phyloP scores from a whole-genome alignment of 192 early-diverging fungal species.

The Backusella circina region DNA sequence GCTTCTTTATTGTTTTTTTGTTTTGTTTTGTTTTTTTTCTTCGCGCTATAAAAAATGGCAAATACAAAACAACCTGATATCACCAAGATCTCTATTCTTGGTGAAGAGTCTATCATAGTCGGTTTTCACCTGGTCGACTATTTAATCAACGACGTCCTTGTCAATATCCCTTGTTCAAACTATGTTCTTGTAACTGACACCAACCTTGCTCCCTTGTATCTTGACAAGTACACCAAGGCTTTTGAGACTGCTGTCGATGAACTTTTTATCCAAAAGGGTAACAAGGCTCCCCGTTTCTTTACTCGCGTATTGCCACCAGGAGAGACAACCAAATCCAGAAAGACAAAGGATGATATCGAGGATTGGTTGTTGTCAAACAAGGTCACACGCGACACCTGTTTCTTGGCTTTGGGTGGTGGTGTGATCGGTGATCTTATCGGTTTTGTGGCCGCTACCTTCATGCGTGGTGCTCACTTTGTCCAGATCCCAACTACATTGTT shows the following conservation, averaged over 20 bases:
- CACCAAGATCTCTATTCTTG: constrained; percentile 80
- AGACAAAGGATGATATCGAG: constrained; percentile 80
- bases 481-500: constrained; percentile 94
- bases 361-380: constrained; percentile 82
- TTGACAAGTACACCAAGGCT: constrained; percentile 45
- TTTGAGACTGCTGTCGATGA: constrained; percentile 4
- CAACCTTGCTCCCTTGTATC: constrained; percentile 75
- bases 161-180: constrained; percentile 73
- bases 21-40: not conserved
- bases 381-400: constrained; percentile 88
- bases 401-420: constrained; percentile 92
- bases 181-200: constrained; percentile 86
- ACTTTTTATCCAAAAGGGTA: constrained; percentile 38
- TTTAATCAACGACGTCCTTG: constrained; percentile 70
- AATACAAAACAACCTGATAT: constrained; percentile 41
- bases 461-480: constrained; percentile 89
- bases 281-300: constrained; percentile 54
- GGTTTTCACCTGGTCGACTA: constrained; percentile 79
- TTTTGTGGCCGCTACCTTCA: constrained; percentile 94
- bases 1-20: too few relatives aligned
- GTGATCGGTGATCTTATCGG: constrained; percentile 94
- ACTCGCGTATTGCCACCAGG: constrained; percentile 79
- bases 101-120: constrained; percentile 80
- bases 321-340: constrained; percentile 83
- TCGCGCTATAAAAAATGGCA: not conserved